Evolutionary conservation across 2,329 filamentous ascomycete species (phyloP).

Genomic region (Dactylella cylindrospora): DNA sequence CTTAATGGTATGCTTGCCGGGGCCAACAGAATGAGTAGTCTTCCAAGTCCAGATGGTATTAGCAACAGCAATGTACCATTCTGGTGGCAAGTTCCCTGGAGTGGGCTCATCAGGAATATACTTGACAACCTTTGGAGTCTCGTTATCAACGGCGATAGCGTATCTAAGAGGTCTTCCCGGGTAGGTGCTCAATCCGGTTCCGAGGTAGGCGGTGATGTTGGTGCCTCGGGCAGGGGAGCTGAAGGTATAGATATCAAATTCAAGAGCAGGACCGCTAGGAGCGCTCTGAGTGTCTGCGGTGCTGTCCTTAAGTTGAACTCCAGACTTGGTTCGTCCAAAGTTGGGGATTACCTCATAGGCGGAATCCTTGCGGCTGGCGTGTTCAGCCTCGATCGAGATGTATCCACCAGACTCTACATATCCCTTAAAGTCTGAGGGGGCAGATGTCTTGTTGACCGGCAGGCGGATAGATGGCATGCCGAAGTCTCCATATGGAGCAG

Average conservation of each 20-base stretch:
- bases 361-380: slow-evolving; percentile 56
- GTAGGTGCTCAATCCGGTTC: slow-evolving; percentile 57
- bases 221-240: slow-evolving; percentile 55
- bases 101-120: slow-evolving; percentile 53
- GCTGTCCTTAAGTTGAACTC: slow-evolving; percentile 61
- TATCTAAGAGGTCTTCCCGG: slow-evolving; percentile 58
- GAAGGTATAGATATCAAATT: slow-evolving; percentile 66
- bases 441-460: slow-evolving; percentile 58
- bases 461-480: slow-evolving; percentile 57
- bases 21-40: slow-evolving; percentile 51
- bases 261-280: slow-evolving; percentile 58
- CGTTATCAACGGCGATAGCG: slow-evolving; percentile 56
- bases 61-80: slow-evolving; percentile 58
- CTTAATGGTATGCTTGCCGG: slow-evolving; percentile 54
- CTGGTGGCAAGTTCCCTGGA: slow-evolving; percentile 54
- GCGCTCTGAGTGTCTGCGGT: slow-evolving; percentile 58
- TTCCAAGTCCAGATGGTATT: slow-evolving; percentile 58
- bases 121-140: slow-evolving; percentile 52
- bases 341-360: slow-evolving; percentile 52
- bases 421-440: slow-evolving; percentile 61
- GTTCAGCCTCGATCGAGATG: slow-evolving; percentile 60
- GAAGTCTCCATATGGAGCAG: slow-evolving; percentile 50
- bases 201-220: slow-evolving; percentile 58
- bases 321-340: slow-evolving; percentile 61
- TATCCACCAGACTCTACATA: slow-evolving; percentile 66